Conservation (phyloP, 2,329 filamentous ascomycete genomes). For the Pseudogymnoascus sp. region DNA sequence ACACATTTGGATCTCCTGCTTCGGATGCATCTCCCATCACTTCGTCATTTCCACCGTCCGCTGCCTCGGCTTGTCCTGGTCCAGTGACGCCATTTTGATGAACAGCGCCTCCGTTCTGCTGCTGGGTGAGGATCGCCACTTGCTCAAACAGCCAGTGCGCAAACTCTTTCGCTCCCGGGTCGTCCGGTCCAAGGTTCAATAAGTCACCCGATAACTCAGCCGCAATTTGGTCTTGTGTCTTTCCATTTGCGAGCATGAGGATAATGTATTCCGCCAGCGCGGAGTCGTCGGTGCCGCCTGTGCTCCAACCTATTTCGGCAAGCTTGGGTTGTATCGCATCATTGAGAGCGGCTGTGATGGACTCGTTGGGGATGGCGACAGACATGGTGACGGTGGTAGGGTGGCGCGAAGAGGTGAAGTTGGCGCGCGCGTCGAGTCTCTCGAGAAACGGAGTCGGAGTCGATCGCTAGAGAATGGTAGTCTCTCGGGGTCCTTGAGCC, state of each 20-base stretch:
- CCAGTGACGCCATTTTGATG: constrained; percentile 29
- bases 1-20: constrained; percentile 45
- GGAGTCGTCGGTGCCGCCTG: constrained; percentile 66
- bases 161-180: constrained; percentile 75
- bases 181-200: constrained; percentile 71
- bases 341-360: constrained; percentile 76
- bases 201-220: constrained; percentile 82
- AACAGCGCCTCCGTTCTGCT: constrained; percentile 44
- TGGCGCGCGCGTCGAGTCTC: not conserved
- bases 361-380: constrained; percentile 66
- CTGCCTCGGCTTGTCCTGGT: constrained; percentile 44
- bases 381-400: constrained; percentile 51
- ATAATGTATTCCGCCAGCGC: constrained; percentile 94
- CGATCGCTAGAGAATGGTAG: not conserved
- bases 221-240: constrained; percentile 83
- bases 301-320: constrained; percentile 85
- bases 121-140: constrained; percentile 58
- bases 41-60: constrained; percentile 52
- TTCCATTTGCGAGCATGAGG: constrained; percentile 93
- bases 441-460: not conserved
- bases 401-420: not conserved
- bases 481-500: not conserved
- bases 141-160: constrained; percentile 90
- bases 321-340: constrained; percentile 82
- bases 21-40: constrained; percentile 59